A percentile compares a stretch with the other conserved stretches of the same genome.
Conservation (phyloP, 2,329 filamentous ascomycete genomes). For the Pseudogymnoascus sp. region DNA sequence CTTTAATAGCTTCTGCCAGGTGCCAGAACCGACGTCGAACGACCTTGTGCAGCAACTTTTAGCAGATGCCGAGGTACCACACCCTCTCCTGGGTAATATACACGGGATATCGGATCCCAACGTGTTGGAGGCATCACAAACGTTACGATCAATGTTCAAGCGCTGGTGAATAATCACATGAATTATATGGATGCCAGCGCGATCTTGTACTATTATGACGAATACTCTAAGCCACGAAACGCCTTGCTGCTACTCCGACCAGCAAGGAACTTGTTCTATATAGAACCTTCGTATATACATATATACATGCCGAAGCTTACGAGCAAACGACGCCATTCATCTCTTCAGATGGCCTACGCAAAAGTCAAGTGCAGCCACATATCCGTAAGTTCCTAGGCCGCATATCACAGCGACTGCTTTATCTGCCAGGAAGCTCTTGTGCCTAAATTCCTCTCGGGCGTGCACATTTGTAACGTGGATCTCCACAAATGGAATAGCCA, state of each 20-base stretch:
- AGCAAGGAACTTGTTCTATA: neutral
- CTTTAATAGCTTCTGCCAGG: slow-evolving; percentile 26
- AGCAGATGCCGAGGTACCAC: neutral
- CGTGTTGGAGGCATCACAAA: slow-evolving; percentile 8
- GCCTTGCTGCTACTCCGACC: neutral
- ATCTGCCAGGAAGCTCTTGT: slow-evolving; percentile 65
- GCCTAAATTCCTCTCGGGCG: slow-evolving; percentile 57
- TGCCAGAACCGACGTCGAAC: slow-evolving; percentile 26
- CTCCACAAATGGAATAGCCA: slow-evolving; percentile 66
- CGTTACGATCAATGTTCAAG: slow-evolving; percentile 3
- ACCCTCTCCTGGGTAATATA: neutral
- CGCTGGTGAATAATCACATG: neutral
- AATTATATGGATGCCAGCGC: neutral
- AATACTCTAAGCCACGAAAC: neutral
- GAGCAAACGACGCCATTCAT: slow-evolving; percentile 21
- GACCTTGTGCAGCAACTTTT: slow-evolving; percentile 25
- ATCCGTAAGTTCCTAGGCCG: slow-evolving; percentile 56
- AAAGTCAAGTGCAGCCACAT: slow-evolving; percentile 50
- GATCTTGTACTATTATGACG: neutral
- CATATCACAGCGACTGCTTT: slow-evolving; percentile 68
- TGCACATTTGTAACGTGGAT: slow-evolving; percentile 72
- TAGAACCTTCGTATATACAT: neutral
- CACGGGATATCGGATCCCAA: neutral
- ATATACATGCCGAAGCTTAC: neutral
- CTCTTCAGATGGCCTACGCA: slow-evolving; percentile 38